phyloP scores from a whole-genome alignment of 495 filamentous ascomycete genomes.

The Xylaria palmicola region DNA sequence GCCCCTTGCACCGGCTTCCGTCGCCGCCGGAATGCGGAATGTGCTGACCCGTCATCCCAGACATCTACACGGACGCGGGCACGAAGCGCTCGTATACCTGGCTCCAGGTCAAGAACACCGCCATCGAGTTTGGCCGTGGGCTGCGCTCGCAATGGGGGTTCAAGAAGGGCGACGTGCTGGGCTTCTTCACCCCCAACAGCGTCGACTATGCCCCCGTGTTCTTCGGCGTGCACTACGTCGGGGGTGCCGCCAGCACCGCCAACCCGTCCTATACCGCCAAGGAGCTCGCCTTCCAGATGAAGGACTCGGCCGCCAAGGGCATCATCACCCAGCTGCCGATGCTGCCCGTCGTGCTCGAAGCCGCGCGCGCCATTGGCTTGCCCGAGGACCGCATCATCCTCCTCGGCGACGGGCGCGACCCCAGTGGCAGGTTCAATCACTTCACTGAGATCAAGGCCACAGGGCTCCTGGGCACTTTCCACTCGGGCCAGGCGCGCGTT shows the following conservation, averaged over 20 bases:
- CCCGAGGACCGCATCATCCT: constrained; percentile 67
- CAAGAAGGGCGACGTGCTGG: constrained; percentile 77
- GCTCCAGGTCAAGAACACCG: constrained; percentile 60
- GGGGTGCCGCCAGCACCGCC: constrained; percentile 75
- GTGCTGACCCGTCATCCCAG: constrained; percentile 40
- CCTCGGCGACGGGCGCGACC: constrained; percentile 71
- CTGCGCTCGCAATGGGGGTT: constrained; percentile 70
- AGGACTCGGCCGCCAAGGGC: constrained; percentile 74
- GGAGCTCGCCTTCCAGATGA: constrained; percentile 85
- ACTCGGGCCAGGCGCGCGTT: constrained; percentile 37
- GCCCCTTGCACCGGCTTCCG: no score
- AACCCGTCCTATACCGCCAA: constrained; percentile 86
- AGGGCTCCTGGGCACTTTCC: constrained; percentile 38
- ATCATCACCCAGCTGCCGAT: constrained; percentile 67
- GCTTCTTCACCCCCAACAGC: constrained; percentile 68
- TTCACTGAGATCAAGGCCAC: constrained; percentile 70
- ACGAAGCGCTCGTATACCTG: constrained; percentile 74
- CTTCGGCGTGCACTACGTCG: constrained; percentile 83
- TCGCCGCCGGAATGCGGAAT: no score
- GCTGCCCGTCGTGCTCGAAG: constrained; percentile 61
- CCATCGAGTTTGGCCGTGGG: constrained; percentile 76
- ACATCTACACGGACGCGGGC: constrained; percentile 76
- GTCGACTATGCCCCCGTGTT: constrained; percentile 70
- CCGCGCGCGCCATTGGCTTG: constrained; percentile 67
- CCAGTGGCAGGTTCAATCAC: constrained; percentile 62